phyloP scores from a whole-genome alignment of 208 protist species.

The Acanthamoeba sp. region DNA sequence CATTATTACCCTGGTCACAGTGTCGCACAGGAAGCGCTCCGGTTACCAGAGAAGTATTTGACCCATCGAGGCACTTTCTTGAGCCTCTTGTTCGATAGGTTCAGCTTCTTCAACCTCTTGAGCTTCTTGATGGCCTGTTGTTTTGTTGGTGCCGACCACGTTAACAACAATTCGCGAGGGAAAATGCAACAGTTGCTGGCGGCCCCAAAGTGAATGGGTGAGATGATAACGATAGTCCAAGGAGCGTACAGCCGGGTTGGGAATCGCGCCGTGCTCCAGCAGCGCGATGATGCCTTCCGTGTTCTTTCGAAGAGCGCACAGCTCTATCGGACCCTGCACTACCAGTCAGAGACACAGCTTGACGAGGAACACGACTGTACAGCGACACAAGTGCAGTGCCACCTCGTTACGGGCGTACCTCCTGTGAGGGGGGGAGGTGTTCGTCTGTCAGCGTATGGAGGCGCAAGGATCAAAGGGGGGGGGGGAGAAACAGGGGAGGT shows the following conservation, averaged over 20 bases:
- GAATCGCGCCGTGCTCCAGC: constrained; percentile 33
- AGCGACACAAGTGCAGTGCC: too few species aligned
- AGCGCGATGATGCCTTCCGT: constrained; percentile 20
- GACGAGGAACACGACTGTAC: too few species aligned
- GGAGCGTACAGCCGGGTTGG: background rate
- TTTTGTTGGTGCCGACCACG: background rate
- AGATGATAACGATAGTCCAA: background rate
- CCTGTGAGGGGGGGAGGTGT: background rate
- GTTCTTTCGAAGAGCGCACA: constrained; percentile 1
- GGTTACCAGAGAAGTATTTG: constrained; percentile 40
- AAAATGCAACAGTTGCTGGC: too few species aligned
- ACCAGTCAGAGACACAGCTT: too few species aligned
- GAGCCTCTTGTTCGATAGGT: constrained; percentile 40
- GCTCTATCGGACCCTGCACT: constrained; percentile 28
- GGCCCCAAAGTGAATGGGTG: too few species aligned
- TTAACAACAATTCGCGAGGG: background rate
- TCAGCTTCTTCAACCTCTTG: constrained; percentile 43
- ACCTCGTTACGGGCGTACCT: too few species aligned
- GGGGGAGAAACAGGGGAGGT: background rate
- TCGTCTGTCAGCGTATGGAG: background rate
- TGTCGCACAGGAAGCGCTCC: background rate
- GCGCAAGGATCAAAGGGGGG: background rate
- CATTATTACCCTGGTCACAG: too few species aligned
- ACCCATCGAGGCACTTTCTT: constrained; percentile 51
- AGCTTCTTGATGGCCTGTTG: constrained; percentile 38